Percentiles rank a stretch among this genome's conserved stretches.
Evolutionary conservation across 306 rosid species (phyloP).

Genomic region (Acacia confusa): DNA sequence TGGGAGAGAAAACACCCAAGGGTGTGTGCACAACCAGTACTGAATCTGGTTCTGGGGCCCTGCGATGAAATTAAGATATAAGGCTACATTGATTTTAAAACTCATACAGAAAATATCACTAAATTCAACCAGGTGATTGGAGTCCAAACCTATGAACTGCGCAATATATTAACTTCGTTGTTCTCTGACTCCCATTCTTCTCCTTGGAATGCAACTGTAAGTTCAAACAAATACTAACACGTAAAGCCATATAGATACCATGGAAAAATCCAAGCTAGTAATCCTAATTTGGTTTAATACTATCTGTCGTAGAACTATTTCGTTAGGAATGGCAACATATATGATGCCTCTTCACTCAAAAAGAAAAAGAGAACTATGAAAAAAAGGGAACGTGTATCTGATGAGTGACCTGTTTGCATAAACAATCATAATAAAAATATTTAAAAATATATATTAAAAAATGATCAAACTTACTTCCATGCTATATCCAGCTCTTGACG

Average conservation of each 20-base stretch:
- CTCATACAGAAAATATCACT: background rate
- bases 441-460: background rate
- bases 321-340: slow-evolving; percentile 1
- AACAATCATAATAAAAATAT: background rate
- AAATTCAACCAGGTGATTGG: slow-evolving; percentile 11
- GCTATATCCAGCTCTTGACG: slow-evolving; percentile 82
- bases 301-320: background rate
- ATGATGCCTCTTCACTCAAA: background rate
- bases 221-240: slow-evolving; percentile 32
- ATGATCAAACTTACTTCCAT: slow-evolving; percentile 70
- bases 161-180: slow-evolving; percentile 71
- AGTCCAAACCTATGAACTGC: slow-evolving; percentile 75
- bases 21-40: slow-evolving; percentile 68
- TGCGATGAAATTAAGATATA: slow-evolving; percentile 33
- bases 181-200: slow-evolving; percentile 66
- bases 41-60: slow-evolving; percentile 76
- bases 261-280: slow-evolving; percentile 16
- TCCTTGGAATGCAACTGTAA: slow-evolving; percentile 75
- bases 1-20: slow-evolving; percentile 59
- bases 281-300: background rate
- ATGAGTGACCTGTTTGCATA: slow-evolving; percentile 5
- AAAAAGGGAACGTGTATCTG: background rate
- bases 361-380: slow-evolving; percentile 11
- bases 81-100: background rate
- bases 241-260: background rate